Percentiles rank a stretch among this genome's conserved stretches.
Evolutionary conservation across 768 basidiomycete species (phyloP).

Genomic region (Royoungia palumana): DNA sequence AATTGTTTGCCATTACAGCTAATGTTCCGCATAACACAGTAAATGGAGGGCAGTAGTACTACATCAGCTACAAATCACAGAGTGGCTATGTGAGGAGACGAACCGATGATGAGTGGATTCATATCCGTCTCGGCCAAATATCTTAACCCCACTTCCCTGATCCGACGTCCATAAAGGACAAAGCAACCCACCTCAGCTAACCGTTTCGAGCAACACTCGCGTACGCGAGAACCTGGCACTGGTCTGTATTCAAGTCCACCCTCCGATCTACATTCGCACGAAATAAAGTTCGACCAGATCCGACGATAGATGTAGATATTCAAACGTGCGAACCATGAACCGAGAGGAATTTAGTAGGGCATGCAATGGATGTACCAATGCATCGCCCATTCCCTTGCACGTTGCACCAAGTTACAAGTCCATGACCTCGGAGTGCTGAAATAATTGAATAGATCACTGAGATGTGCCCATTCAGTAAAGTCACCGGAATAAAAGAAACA

Average conservation of each 20-base stretch:
- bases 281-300: neutral
- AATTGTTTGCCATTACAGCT: neutral
- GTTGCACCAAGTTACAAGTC: neutral
- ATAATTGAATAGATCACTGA: too few relatives aligned
- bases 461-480: too few relatives aligned
- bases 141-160: neutral
- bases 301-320: too few relatives aligned
- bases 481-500: too few relatives aligned
- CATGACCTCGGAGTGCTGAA: neutral
- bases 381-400: neutral
- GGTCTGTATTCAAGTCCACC: neutral
- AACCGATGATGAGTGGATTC: neutral
- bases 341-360: too few relatives aligned
- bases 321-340: neutral
- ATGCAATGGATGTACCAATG: too few relatives aligned
- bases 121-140: neutral
- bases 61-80: neutral
- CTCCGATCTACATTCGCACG: neutral
- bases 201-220: neutral
- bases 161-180: neutral
- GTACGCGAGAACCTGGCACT: neutral
- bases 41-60: neutral
- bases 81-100: neutral
- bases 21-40: neutral
- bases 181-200: neutral